Base-by-base conservation (phyloP, 176 grass and related monocot genomes). In the Oryza punctata region DNA sequence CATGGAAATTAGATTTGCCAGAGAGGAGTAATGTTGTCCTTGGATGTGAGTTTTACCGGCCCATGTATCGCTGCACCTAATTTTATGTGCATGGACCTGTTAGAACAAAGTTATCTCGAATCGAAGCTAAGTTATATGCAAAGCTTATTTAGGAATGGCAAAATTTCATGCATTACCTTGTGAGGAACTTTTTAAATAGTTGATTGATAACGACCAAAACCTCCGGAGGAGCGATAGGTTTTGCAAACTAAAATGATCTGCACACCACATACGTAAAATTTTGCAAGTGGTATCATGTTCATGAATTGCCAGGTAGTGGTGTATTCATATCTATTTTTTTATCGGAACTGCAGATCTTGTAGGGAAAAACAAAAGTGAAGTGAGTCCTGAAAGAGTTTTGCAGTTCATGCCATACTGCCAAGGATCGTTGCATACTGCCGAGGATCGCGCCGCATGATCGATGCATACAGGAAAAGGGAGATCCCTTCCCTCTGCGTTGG, bases 1-100 rank as follows among this genome's bases (percentile, higher is more conserved):
- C 40, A 63, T 43, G 61, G 81, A 70, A 65, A 77, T 81, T 81
- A 88, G 81, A 87, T 88, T 81, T 85, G 63, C 77, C 33, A 69
- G 82, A 75, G 80, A 49, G 37, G 82, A 63, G 80, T 78, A 44
- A 72, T 33, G 15, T 19, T 81, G 65, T n/a, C 10, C 26, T 60
- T 77, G 79, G 52, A 70, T 89, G 71, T 65, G 80, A 79, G n/a
- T 87, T 66, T 67, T 35, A 64, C 75, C 12, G 40, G 88, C 67
- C 78, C 79, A 86, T 78, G 83, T 78, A 70, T 71, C 25, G 11
- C 10, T 24, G 24, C 5, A 7, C 47, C 63, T 83, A 86, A 82
- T 77, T 87, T 90, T 75, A 64, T 87, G 60, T 64, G 63, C 63
- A 44, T 85, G 71, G 70, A 85, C 82, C 63, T 38, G 67, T 79